Conservation (phyloP, 176 grass and related monocot species). For the Phyllostachys edulis region DNA sequence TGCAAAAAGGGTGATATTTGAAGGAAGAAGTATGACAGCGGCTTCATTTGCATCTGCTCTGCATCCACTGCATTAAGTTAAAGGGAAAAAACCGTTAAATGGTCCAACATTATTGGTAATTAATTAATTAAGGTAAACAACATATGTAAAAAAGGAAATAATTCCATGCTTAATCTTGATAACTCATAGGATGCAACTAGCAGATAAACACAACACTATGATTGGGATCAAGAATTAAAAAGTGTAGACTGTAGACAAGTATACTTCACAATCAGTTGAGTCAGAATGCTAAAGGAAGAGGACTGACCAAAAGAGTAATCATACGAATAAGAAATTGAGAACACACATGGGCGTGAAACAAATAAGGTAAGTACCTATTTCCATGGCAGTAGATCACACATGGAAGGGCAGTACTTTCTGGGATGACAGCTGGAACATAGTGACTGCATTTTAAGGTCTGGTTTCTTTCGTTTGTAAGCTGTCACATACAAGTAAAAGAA, state of each 20-base stretch:
- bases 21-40: slow-evolving; percentile 91
- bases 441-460: slow-evolving; percentile 95
- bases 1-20: slow-evolving; percentile 95
- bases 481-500: slow-evolving; percentile 40
- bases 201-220: neutral
- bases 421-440: slow-evolving; percentile 86
- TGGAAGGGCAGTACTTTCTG: slow-evolving; percentile 76
- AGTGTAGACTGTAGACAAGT: neutral
- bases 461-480: slow-evolving; percentile 85
- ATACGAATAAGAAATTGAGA: slow-evolving; percentile 13
- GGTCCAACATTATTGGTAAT: neutral
- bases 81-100: slow-evolving; percentile 21
- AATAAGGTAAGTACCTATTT: slow-evolving; percentile 66
- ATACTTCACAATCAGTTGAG: neutral
- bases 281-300: slow-evolving; percentile 16
- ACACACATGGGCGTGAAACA: neutral
- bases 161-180: slow-evolving; percentile 3
- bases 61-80: slow-evolving; percentile 81
- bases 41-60: slow-evolving; percentile 99
- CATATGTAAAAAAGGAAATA: slow-evolving; percentile 14
- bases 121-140: slow-evolving; percentile 1
- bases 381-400: slow-evolving; percentile 98
- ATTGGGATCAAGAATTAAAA: slow-evolving; percentile 6
- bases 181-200: neutral
- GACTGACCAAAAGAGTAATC: neutral